Conservation (phyloP, 805 yeast species). For the Yamadazyma takamatsuzukensis region DNA sequence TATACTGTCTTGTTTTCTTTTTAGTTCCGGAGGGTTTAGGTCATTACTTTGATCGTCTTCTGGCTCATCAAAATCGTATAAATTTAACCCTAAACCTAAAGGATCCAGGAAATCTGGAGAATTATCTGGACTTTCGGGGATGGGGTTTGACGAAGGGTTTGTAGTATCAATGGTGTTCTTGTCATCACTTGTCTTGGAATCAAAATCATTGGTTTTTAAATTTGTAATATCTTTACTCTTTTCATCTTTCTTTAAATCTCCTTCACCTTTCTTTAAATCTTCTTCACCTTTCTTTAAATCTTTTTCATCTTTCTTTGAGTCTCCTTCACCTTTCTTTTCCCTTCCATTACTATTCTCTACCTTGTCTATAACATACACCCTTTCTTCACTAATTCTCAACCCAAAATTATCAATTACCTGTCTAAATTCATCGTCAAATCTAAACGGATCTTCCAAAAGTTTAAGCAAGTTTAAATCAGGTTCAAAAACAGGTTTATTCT, state of each 20-base stretch:
- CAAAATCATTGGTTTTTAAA: too few relatives aligned
- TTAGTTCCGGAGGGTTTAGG: too few relatives aligned
- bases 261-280: background rate
- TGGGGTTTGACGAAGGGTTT: too few relatives aligned
- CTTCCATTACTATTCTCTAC: too few relatives aligned
- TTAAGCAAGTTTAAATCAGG: conserved; percentile 7
- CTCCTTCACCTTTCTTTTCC: too few relatives aligned
- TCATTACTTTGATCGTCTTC: too few relatives aligned
- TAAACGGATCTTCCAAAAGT: conserved; percentile 8
- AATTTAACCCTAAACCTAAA: conserved; percentile 11
- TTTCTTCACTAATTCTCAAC: conserved; percentile 7
- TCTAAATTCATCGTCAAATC: conserved; percentile 8
- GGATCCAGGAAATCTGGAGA: too few relatives aligned
- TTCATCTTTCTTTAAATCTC: background rate
- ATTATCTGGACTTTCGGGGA: too few relatives aligned
- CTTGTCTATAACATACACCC: conserved; percentile 2
- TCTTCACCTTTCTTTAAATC: conserved; percentile 3
- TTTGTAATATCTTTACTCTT: too few relatives aligned
- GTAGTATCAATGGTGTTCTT: too few relatives aligned
- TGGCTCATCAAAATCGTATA: conserved; percentile 4
- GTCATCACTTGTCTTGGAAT: too few relatives aligned
- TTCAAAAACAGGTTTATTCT: conserved; percentile 8
- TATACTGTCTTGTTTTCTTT: too few relatives aligned
- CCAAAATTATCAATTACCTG: conserved; percentile 11
- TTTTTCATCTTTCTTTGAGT: background rate